phyloP scores from a whole-genome alignment of 257 asterid genomes.

The Solanum habrochaites region DNA sequence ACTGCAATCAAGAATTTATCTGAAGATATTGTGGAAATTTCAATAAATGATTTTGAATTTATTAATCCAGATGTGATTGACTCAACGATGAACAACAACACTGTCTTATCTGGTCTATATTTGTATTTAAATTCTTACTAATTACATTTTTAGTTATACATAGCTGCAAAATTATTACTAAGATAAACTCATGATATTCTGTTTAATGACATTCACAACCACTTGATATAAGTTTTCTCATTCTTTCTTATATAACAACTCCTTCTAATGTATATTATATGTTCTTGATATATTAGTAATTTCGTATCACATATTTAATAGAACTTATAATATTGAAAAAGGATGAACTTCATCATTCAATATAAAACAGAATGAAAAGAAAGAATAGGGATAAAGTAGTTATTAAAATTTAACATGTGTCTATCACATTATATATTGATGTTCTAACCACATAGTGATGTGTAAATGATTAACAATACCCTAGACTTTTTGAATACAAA shows the following conservation, averaged over 20 bases:
- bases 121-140: no score
- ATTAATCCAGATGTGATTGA: no score
- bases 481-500: not conserved
- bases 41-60: no score
- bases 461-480: not conserved
- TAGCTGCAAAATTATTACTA: no score
- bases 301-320: not conserved
- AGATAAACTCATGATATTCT: constrained; percentile 10
- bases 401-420: not conserved
- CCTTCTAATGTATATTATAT: not conserved
- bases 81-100: no score
- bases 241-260: not conserved
- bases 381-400: not conserved
- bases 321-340: not conserved
- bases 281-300: not conserved
- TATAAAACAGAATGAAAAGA: not conserved
- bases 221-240: constrained; percentile 58
- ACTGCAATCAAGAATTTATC: no score
- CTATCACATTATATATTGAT: not conserved
- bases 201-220: constrained; percentile 69
- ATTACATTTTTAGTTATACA: no score
- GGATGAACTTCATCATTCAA: not conserved
- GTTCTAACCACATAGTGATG: not conserved
- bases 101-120: no score
- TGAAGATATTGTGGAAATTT: no score